Evolutionary conservation across 139 green algal species (phyloP).

Genomic region (Auxenochlorella pyrenoidosa): DNA sequence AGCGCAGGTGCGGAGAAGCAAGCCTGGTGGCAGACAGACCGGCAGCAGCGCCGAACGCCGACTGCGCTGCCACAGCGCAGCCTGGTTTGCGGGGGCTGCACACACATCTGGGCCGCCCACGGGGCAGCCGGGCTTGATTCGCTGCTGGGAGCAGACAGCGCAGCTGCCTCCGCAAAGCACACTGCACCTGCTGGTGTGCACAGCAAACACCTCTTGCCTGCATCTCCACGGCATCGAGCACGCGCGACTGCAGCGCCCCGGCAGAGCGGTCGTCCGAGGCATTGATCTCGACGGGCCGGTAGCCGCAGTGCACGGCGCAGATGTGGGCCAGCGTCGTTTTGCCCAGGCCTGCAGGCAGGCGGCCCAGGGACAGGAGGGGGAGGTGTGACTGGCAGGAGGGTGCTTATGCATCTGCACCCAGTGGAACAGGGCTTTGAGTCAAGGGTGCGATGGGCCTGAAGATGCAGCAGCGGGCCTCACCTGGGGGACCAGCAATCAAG

Average conservation of each 20-base stretch:
- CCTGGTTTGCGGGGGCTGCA: too few species aligned
- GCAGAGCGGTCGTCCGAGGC: slow-evolving; percentile 91
- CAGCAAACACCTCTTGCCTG: not conserved
- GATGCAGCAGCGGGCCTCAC: slow-evolving; percentile 5
- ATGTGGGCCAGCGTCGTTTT: slow-evolving; percentile 98
- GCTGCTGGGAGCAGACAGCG: not conserved
- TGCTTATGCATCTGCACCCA: not conserved
- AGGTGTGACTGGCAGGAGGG: not conserved
- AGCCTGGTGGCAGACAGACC: not conserved
- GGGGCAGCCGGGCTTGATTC: too few species aligned
- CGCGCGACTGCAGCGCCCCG: slow-evolving; percentile 59
- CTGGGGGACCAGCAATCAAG: slow-evolving; percentile 62
- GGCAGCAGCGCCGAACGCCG: not conserved
- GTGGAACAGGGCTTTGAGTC: not conserved
- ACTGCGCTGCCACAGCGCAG: too few species aligned
- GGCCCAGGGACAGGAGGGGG: too few species aligned
- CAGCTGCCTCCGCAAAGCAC: not conserved
- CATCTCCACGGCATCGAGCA: slow-evolving; percentile 88
- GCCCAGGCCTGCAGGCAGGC: slow-evolving; percentile 75
- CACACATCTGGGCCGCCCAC: too few species aligned
- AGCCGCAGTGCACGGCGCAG: slow-evolving; percentile 93
- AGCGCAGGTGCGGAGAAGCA: not conserved
- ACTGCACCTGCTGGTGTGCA: not conserved
- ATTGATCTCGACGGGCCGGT: slow-evolving; percentile 95
- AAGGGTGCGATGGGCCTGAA: not conserved